Evolutionary conservation across 1,284 basidiomycete species (phyloP).

Genomic region (Leccinum pseudoinsigne): DNA sequence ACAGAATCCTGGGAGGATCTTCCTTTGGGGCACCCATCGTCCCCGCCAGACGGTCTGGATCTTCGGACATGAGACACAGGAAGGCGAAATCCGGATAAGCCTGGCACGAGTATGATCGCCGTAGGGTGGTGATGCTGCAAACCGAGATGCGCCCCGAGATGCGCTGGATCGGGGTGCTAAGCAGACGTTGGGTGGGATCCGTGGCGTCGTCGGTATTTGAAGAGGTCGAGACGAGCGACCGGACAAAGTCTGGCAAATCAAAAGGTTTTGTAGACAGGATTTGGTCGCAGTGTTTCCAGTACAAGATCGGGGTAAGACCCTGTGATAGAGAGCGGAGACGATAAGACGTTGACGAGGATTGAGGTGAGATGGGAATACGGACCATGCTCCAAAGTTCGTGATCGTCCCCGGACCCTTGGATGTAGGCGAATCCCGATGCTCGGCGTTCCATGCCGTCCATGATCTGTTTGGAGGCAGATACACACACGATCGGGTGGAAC

Average conservation of each 20-base stretch:
- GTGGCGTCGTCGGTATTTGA: neutral
- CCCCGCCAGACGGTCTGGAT: neutral
- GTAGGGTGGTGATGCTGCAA: slow-evolving; percentile 34
- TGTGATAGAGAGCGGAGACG: slow-evolving; percentile 24
- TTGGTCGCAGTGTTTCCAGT: slow-evolving; percentile 60
- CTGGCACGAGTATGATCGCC: slow-evolving; percentile 7
- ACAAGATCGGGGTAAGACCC: slow-evolving; percentile 73
- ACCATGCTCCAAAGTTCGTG: slow-evolving; percentile 87
- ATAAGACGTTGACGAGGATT: neutral
- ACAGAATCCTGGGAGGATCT: slow-evolving; percentile 21
- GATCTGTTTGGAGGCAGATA: slow-evolving; percentile 75
- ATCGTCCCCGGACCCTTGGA: slow-evolving; percentile 90
- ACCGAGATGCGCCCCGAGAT: slow-evolving; percentile 42
- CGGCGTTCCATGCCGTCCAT: slow-evolving; percentile 58
- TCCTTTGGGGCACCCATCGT: neutral
- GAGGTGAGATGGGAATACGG: slow-evolving; percentile 19
- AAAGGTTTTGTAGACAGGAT: slow-evolving; percentile 51
- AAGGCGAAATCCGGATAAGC: slow-evolving; percentile 8
- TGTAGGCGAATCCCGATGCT: slow-evolving; percentile 67
- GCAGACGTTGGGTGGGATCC: neutral
- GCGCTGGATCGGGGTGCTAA: slow-evolving; percentile 34
- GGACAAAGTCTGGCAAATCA: slow-evolving; percentile 50
- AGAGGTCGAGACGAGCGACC: slow-evolving; percentile 38
- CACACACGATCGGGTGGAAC: slow-evolving; percentile 71
- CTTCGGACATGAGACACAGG: slow-evolving; percentile 20